phyloP scores from a whole-genome alignment of 345 rosid species.

The Eucalyptus camaldulensis region DNA sequence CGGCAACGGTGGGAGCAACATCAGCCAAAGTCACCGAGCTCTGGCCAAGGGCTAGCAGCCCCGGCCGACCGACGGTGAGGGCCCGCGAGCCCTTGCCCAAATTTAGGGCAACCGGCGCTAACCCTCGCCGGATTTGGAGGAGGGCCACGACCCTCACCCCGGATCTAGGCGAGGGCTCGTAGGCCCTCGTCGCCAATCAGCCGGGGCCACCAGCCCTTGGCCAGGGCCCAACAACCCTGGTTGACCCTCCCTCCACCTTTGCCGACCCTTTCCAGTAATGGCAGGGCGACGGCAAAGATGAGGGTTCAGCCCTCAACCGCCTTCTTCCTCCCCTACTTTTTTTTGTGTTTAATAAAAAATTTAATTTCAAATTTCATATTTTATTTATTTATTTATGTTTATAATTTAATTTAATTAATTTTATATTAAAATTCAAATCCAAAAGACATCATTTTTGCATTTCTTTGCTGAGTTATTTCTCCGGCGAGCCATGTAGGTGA shows the following conservation, averaged over 20 bases:
- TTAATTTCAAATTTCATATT: no score
- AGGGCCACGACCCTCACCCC: fast-evolving
- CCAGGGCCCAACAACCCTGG: fast-evolving
- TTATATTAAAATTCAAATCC: no score
- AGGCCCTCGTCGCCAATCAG: fast-evolving
- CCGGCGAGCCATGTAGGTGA: fast-evolving
- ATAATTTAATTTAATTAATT: no score
- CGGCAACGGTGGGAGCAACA: fast-evolving
- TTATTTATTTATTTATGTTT: no score
- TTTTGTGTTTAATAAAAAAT: no score
- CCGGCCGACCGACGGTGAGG: fast-evolving
- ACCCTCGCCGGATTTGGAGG: fast-evolving
- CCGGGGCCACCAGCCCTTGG: fast-evolving
- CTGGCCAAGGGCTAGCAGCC: fast-evolving
- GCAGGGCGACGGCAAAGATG: fast-evolving
- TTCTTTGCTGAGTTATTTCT: no score
- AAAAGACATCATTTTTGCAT: no score
- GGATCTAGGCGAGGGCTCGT: fast-evolving
- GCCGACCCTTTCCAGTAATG: fast-evolving
- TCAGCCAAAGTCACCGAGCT: fast-evolving
- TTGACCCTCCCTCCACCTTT: fast-evolving
- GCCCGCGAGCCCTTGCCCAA: no score
- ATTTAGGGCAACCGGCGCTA: fast-evolving
- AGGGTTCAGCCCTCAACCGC: no score
- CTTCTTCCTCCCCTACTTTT: no score